phyloP scores from a whole-genome alignment of 495 filamentous ascomycete genomes.

The Pyrenula massariospora region DNA sequence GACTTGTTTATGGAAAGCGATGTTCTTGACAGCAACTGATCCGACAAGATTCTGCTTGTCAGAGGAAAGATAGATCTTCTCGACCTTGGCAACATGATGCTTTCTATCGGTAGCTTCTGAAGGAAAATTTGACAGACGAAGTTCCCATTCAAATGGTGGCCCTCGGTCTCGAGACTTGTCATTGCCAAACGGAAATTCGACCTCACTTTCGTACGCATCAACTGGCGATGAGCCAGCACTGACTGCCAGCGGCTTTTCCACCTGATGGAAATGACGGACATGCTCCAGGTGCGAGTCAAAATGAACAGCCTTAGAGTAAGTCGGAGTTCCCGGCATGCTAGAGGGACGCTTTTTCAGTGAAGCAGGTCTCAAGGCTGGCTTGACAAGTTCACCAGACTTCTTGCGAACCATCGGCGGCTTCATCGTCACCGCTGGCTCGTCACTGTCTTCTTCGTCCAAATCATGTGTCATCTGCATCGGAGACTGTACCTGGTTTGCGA shows the following conservation, averaged over 20 bases:
- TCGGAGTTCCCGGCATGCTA: conserved; percentile 95
- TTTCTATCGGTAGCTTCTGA: conserved; percentile 50
- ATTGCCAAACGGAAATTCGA: conserved; percentile 74
- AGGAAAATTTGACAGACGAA: conserved; percentile 75
- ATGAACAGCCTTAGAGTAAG: conserved; percentile 88
- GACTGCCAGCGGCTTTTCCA: conserved; percentile 87
- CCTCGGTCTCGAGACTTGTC: conserved; percentile 32
- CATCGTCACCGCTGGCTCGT: conserved; percentile 37
- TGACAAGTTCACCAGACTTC: conserved; percentile 94
- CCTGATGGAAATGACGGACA: conserved; percentile 85
- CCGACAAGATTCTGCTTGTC: conserved; percentile 82
- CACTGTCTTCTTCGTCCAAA: conserved; percentile 53
- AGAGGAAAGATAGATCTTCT: conserved; percentile 71
- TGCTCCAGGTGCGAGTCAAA: conserved; percentile 93
- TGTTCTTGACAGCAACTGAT: conserved; percentile 70
- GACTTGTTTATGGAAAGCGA: conserved; percentile 82
- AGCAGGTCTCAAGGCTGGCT: conserved; percentile 74
- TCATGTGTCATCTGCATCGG: conserved; percentile 36
- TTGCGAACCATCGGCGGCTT: conserved; percentile 89
- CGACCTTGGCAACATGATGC: conserved; percentile 57
- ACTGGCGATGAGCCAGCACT: conserved; percentile 92
- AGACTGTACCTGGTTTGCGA: not conserved
- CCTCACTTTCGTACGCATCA: conserved; percentile 69
- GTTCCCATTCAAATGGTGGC: conserved; percentile 72
- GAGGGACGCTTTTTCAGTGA: conserved; percentile 65